Conservation (phyloP, 768 basidiomycete species). For the Calocera viscosa region DNA sequence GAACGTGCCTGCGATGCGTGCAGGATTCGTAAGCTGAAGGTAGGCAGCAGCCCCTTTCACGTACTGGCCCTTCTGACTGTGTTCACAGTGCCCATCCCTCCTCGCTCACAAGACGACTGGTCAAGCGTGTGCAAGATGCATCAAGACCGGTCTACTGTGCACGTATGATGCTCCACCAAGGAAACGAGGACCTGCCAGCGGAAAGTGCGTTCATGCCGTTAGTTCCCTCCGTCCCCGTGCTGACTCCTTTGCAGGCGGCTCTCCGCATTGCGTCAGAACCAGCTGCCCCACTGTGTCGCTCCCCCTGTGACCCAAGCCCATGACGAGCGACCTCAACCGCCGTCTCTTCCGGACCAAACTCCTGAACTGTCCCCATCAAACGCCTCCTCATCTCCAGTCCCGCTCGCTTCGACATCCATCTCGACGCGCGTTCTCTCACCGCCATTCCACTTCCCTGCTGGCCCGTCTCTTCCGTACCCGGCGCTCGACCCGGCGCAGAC, state of each 20-base stretch:
- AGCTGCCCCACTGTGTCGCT: background rate
- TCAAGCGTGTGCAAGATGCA: background rate
- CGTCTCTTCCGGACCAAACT: background rate
- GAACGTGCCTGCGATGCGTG: constrained; percentile 1
- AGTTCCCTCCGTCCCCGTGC: background rate
- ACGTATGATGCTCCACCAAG: constrained; percentile 5
- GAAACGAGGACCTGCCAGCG: background rate
- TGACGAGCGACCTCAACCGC: background rate
- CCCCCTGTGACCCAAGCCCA: background rate
- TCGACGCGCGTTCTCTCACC: background rate
- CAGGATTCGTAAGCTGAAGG: constrained; percentile 8
- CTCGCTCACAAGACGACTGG: constrained; percentile 6
- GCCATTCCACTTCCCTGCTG: background rate
- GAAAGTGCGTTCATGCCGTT: background rate
- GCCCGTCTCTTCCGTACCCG: background rate
- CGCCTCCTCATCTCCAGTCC: background rate
- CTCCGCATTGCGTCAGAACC: background rate
- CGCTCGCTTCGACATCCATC: background rate
- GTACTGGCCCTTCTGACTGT: background rate
- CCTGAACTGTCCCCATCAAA: background rate
- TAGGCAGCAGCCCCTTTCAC: background rate
- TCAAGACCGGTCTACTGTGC: background rate
- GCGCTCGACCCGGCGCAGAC: background rate
- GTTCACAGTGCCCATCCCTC: background rate
- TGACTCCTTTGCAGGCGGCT: background rate